Evolutionary conservation across 202 grass and related monocot genomes (phyloP).

Genomic region (Panicum virgatum): DNA sequence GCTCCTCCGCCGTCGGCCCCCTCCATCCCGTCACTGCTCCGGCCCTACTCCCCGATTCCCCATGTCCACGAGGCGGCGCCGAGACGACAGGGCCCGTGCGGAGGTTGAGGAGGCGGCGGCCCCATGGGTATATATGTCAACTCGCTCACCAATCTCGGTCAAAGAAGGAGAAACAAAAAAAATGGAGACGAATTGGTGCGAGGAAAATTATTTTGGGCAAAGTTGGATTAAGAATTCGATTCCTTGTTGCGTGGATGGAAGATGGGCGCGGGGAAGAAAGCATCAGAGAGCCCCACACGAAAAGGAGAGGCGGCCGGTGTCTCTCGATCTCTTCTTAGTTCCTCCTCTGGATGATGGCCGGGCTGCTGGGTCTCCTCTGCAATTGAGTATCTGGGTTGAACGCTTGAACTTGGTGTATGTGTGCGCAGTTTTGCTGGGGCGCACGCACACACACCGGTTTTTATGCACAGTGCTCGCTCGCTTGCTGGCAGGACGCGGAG

Average conservation of each 20-base stretch:
- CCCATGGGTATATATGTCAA: constrained; percentile 47
- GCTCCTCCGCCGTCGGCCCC: not conserved
- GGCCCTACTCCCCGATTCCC: constrained; percentile 29
- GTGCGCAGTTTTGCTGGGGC: not conserved
- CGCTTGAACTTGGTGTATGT: not conserved
- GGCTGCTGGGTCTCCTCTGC: no score
- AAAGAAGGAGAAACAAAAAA: not conserved
- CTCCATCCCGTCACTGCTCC: constrained; percentile 29
- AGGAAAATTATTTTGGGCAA: not conserved
- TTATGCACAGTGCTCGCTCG: not conserved
- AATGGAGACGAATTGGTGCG: not conserved
- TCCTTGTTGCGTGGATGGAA: constrained; percentile 38
- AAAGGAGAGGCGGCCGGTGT: constrained; percentile 50
- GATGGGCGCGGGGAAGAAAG: constrained; percentile 17
- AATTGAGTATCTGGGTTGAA: not conserved
- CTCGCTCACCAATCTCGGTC: not conserved
- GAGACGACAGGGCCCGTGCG: constrained; percentile 26
- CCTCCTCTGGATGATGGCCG: not conserved
- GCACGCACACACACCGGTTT: not conserved
- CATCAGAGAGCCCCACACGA: constrained; percentile 40
- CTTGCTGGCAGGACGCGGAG: not conserved
- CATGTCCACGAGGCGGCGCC: constrained; percentile 27
- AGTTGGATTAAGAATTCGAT: constrained; percentile 25
- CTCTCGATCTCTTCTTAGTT: not conserved
- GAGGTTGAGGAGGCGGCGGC: not conserved